Base-by-base conservation (phyloP, 805 yeast species). In the Cyberlindnera mississippiensis region DNA sequence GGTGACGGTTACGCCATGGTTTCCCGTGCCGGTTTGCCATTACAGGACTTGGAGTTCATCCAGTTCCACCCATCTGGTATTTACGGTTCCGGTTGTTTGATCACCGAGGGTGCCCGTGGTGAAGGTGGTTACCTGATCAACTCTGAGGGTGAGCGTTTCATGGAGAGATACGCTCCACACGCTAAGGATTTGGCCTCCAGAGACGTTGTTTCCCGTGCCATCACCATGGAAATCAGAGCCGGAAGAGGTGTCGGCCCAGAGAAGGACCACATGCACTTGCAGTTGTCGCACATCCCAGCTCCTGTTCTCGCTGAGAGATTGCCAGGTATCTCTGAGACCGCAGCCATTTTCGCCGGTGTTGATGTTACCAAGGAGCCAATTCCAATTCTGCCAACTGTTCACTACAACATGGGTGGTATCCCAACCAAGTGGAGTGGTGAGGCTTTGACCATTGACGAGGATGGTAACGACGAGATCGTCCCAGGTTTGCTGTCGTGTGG, bases 41-140 rank as follows among this genome's bases (percentile, higher is more conserved):
- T 91, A 62, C 96, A 91, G 72, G 99, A 91, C 71, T 74, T 91
- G 69, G 99, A 91, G 73, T 91, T 91, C 63, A 90, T 91, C 49
- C 99, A 91, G 73, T 91, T 91, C 88, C 99, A 91, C 70, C 99
- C 99, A 42, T 89, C 98, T 19, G 99, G 99, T 78, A 93, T 91
- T 69, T 91, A 91, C 68, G 99, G 99, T 46, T 88, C 98, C 31
- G 99, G 99, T 52, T 93, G 98, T 76, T 74, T 91, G 73, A 93
- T 93, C 67, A 93, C 99, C 43, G 99, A 93, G 72, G 99, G 99
- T 73, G 96, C 97, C 55, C 85, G 99, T 76, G 99, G 99, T 78
- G 99, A 93, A 76, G 99, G 99, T 80, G 99, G 99, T 52, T 93
- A 79, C 78, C 75, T 91, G 66, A 76, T 91, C 51, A 91, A 91